These are phyloP conservation scores for Linnemannia zychae DNA, from an alignment of 192 early-diverging fungal species.

Conservation along the genomic window DNA sequence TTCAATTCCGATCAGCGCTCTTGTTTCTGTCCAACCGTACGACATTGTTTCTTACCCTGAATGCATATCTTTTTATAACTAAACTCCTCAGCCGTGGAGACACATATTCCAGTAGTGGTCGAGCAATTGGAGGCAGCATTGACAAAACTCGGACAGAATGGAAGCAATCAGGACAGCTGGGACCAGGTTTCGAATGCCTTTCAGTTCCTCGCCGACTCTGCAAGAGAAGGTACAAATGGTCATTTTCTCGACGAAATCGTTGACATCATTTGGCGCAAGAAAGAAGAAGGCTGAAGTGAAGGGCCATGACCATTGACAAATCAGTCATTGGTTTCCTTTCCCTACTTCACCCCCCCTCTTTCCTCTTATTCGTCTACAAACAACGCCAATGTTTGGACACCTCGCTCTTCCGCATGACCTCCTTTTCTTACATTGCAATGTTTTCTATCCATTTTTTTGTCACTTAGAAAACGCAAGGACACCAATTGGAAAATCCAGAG, in stretches of 20 bases:
- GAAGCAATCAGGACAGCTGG: constrained; percentile 37
- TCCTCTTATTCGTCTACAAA: neutral
- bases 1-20: neutral
- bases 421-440: neutral
- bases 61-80: neutral
- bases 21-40: neutral
- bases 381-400: neutral
- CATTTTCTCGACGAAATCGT: neutral
- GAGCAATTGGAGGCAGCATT: constrained; percentile 28
- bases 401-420: neutral
- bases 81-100: constrained; percentile 14
- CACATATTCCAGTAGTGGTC: constrained; percentile 21
- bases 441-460: neutral
- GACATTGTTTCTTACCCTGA: neutral
- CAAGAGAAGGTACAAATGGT: constrained; percentile 44
- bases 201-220: constrained; percentile 54
- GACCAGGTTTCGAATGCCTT: constrained; percentile 38
- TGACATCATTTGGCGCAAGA: neutral
- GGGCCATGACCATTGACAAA: neutral
- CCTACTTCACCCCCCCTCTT: neutral
- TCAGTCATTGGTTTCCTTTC: neutral
- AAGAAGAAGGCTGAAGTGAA: neutral
- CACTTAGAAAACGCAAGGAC: constrained; percentile 53
- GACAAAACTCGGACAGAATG: constrained; percentile 15
- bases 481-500: constrained; percentile 59